Conservation (phyloP, 2,329 filamentous ascomycete genomes). For the Neurospora crassa region DNA sequence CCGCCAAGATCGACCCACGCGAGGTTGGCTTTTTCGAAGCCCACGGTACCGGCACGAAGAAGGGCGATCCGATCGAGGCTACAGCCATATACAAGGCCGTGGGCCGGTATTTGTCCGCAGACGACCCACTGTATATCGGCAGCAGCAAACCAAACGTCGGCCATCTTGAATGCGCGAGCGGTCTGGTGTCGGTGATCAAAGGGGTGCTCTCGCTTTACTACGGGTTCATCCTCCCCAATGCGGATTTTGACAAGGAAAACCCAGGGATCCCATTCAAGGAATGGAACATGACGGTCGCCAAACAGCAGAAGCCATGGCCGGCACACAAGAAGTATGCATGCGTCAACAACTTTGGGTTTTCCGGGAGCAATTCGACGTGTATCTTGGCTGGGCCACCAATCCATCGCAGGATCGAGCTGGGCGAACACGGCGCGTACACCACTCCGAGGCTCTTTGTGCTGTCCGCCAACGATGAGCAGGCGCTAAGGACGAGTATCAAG, state of each 20-base stretch:
- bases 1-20: slow-evolving; percentile 13
- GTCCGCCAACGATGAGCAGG: slow-evolving; percentile 28
- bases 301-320: slow-evolving; percentile 32
- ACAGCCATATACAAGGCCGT: slow-evolving; percentile 29
- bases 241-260: slow-evolving; percentile 27
- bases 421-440: slow-evolving; percentile 15
- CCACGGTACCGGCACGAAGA: slow-evolving; percentile 38
- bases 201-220: slow-evolving; percentile 34
- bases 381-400: slow-evolving; percentile 26
- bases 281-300: slow-evolving; percentile 36
- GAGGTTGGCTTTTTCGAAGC: slow-evolving; percentile 29
- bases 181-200: slow-evolving; percentile 25
- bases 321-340: slow-evolving; percentile 34
- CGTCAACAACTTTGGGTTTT: slow-evolving; percentile 36
- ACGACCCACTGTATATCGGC: slow-evolving; percentile 24
- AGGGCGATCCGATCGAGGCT: slow-evolving; percentile 37
- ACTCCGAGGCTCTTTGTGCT: slow-evolving; percentile 29
- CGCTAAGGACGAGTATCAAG: slow-evolving; percentile 22
- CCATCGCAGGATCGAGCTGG: slow-evolving; percentile 23
- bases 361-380: slow-evolving; percentile 31
- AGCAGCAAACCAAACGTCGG: slow-evolving; percentile 30
- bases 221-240: slow-evolving; percentile 31
- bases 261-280: slow-evolving; percentile 34
- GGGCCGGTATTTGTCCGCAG: slow-evolving; percentile 17
- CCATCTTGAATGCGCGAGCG: slow-evolving; percentile 25